phyloP scores from a whole-genome alignment of 257 asterid genomes.

The Haberlea rhodopensis region DNA sequence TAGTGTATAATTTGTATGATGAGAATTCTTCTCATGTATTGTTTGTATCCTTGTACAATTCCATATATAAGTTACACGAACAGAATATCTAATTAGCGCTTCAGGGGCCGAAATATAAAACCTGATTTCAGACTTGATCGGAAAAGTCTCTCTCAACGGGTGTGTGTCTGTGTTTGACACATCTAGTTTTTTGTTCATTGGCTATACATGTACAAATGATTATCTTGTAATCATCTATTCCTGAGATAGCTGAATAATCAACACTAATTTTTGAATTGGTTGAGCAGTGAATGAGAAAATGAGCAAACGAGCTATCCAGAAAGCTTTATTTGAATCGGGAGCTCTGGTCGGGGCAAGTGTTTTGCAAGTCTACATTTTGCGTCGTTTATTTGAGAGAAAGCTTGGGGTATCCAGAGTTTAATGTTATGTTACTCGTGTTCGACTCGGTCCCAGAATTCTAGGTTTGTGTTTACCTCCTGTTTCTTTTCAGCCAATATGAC shows the following conservation, averaged over 20 bases:
- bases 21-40: neutral
- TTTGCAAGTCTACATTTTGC: conserved; percentile 69
- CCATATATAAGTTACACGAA: neutral
- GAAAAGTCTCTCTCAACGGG: neutral
- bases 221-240: neutral
- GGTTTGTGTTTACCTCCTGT: neutral
- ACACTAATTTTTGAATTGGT: neutral
- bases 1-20: too few relatives aligned
- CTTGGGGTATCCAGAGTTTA: conserved; percentile 80
- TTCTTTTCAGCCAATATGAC: neutral
- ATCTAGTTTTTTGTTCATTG: neutral
- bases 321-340: conserved; percentile 63
- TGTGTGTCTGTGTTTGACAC: neutral
- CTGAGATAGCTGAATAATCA: neutral
- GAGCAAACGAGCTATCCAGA: conserved; percentile 70
- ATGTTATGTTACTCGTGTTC: conserved; percentile 18
- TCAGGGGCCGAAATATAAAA: too few relatives aligned
- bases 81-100: neutral
- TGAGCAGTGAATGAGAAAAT: conserved; percentile 67
- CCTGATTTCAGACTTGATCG: neutral
- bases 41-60: neutral
- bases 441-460: neutral
- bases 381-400: conserved; percentile 74
- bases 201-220: neutral
- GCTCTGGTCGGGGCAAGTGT: conserved; percentile 66